Percentiles rank a stretch among this genome's conserved stretches.
phyloP scores from a whole-genome alignment of 1,139 yeast genomes.

The Suzukiozyma palmioleophila region DNA sequence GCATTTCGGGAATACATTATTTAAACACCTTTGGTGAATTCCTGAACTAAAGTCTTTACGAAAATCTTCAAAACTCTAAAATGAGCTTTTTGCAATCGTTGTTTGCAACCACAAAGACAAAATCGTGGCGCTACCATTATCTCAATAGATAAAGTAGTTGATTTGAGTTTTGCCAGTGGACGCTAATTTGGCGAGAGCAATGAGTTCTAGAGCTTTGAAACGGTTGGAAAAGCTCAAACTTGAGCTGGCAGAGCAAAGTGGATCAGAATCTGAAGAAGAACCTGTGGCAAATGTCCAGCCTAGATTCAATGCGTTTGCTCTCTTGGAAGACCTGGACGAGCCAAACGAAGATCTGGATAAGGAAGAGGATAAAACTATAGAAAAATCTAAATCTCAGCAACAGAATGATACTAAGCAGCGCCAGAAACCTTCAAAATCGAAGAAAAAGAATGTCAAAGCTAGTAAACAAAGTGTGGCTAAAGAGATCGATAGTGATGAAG shows the following conservation, averaged over 20 bases:
- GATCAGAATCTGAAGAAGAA: slow-evolving; percentile 11
- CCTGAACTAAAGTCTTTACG: too few species aligned
- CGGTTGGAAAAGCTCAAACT: slow-evolving; percentile 44
- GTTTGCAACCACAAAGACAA: too few species aligned
- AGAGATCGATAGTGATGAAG: slow-evolving; percentile 32
- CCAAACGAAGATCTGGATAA: slow-evolving; percentile 10
- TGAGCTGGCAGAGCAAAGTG: slow-evolving; percentile 15
- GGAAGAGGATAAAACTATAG: slow-evolving; percentile 22
- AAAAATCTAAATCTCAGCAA: not conserved
- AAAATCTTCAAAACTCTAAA: too few species aligned
- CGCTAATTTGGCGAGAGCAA: too few species aligned
- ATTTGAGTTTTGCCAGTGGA: too few species aligned
- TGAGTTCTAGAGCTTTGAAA: slow-evolving; percentile 70
- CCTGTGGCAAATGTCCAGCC: slow-evolving; percentile 12
- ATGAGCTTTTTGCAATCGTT: too few species aligned
- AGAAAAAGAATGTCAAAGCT: slow-evolving; percentile 15
- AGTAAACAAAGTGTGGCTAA: slow-evolving; percentile 19
- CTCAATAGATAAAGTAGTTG: too few species aligned
- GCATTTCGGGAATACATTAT: too few species aligned
- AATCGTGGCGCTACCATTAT: too few species aligned
- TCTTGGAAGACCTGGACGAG: slow-evolving; percentile 39
- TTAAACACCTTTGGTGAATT: too few species aligned
- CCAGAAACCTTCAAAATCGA: slow-evolving; percentile 3
- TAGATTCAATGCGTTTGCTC: slow-evolving; percentile 50
- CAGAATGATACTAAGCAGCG: not conserved